Conservation (phyloP, 805 yeast genomes). For the Yueomyces sinensis region DNA sequence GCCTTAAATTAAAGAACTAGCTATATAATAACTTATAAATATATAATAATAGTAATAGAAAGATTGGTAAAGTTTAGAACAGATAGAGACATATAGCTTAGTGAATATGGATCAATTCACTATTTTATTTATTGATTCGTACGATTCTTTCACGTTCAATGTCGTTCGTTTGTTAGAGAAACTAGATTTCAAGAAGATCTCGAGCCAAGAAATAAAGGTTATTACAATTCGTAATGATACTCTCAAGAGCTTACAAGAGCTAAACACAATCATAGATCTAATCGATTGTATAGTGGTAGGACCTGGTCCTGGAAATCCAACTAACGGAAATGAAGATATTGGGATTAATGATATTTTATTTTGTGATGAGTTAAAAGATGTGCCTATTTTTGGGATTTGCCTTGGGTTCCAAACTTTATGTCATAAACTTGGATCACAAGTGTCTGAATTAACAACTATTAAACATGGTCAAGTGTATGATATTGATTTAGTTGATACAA, state of each 20-base stretch:
- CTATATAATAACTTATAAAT: no score
- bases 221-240: slow-evolving; percentile 27
- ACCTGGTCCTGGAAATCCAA: slow-evolving; percentile 96
- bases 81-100: no score
- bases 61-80: not conserved
- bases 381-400: slow-evolving; percentile 85
- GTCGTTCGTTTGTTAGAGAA: slow-evolving; percentile 46
- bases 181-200: not conserved
- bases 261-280: slow-evolving; percentile 31
- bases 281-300: slow-evolving; percentile 78
- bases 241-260: slow-evolving; percentile 21
- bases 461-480: slow-evolving; percentile 78
- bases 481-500: slow-evolving; percentile 19
- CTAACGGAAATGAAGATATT: slow-evolving; percentile 37
- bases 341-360: slow-evolving; percentile 58
- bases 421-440: slow-evolving; percentile 40
- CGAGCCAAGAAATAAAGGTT: slow-evolving; percentile 29
- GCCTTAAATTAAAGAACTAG: no score
- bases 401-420: slow-evolving; percentile 85
- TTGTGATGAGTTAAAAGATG: slow-evolving; percentile 13
- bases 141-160: slow-evolving; percentile 90
- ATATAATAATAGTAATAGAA: no score
- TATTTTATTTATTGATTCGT: slow-evolving; percentile 56
- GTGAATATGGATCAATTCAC: slow-evolving; percentile 7
- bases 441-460: slow-evolving; percentile 41